Conservation (phyloP, 768 basidiomycete genomes). For the Naganishia randhawae region DNA sequence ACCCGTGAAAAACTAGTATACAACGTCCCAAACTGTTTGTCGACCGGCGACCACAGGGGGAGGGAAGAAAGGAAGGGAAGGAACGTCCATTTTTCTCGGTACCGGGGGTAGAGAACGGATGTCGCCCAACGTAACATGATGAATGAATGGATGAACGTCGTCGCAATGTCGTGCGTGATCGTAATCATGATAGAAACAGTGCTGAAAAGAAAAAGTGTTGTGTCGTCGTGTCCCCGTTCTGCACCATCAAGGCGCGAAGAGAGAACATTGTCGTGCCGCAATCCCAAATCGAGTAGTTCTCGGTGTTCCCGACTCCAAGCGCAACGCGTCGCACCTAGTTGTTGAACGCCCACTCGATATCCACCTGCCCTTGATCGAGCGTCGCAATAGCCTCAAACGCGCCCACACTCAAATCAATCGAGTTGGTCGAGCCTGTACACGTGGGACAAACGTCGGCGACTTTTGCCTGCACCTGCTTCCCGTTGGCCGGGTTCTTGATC, state of each 20-base stretch:
- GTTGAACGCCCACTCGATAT: slow-evolving; percentile 2
- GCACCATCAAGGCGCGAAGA: not conserved
- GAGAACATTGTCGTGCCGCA: not conserved
- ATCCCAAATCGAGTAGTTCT: too few relatives aligned
- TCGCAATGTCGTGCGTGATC: not conserved
- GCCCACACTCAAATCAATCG: slow-evolving; percentile 57
- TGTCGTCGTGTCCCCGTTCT: not conserved
- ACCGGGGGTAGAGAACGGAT: not conserved
- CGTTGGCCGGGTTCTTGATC: slow-evolving; percentile 64
- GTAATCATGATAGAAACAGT: not conserved
- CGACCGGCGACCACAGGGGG: too few relatives aligned
- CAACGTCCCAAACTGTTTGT: too few relatives aligned
- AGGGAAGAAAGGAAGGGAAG: too few relatives aligned
- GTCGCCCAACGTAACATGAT: not conserved
- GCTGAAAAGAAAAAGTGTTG: too few relatives aligned
- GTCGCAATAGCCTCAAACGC: slow-evolving; percentile 57
- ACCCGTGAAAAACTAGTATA: too few relatives aligned
- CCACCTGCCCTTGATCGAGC: not conserved
- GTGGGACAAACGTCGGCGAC: slow-evolving; percentile 80
- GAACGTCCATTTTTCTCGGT: not conserved
- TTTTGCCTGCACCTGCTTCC: slow-evolving; percentile 60
- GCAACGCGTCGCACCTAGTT: not conserved
- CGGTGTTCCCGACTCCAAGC: not conserved
- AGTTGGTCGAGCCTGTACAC: slow-evolving; percentile 60
- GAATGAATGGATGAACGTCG: too few relatives aligned